phyloP scores from a whole-genome alignment of 2,329 filamentous ascomycete genomes.

The Colletotrichum euphorbiae region DNA sequence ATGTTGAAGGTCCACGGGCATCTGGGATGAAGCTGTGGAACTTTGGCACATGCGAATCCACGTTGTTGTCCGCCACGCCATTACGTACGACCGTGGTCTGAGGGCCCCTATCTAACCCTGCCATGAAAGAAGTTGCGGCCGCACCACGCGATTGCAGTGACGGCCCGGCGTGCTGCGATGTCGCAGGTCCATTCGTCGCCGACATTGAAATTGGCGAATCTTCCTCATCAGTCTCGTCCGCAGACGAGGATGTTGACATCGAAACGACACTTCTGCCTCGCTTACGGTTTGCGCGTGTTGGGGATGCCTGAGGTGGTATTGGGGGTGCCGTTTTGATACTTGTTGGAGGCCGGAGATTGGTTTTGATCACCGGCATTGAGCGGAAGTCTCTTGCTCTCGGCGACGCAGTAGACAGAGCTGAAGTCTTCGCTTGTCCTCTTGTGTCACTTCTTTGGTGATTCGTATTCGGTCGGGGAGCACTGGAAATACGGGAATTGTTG shows the following conservation, averaged over 20 bases:
- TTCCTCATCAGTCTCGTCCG: conserved; percentile 1
- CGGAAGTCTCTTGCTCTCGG: background rate
- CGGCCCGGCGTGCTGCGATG: background rate
- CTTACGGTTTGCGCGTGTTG: background rate
- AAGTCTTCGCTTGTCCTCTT: background rate
- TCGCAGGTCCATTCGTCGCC: background rate
- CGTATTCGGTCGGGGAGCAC: background rate
- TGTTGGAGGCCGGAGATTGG: conserved; percentile 3
- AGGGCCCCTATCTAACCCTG: background rate
- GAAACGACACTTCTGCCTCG: background rate
- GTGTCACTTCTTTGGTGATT: background rate
- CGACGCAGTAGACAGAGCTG: background rate
- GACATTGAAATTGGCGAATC: background rate
- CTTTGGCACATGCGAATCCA: background rate
- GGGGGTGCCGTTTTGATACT: conserved; percentile 10
- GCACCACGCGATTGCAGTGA: background rate
- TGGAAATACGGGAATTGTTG: background rate
- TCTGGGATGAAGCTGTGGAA: background rate
- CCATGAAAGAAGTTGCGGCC: background rate
- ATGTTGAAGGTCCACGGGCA: background rate
- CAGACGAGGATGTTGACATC: background rate
- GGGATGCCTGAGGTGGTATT: background rate
- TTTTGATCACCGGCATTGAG: background rate
- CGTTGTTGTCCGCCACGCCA: background rate
- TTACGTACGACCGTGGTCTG: background rate